Base-by-base conservation (phyloP, 257 asterid species). In the Solanum raphanifolium region DNA sequence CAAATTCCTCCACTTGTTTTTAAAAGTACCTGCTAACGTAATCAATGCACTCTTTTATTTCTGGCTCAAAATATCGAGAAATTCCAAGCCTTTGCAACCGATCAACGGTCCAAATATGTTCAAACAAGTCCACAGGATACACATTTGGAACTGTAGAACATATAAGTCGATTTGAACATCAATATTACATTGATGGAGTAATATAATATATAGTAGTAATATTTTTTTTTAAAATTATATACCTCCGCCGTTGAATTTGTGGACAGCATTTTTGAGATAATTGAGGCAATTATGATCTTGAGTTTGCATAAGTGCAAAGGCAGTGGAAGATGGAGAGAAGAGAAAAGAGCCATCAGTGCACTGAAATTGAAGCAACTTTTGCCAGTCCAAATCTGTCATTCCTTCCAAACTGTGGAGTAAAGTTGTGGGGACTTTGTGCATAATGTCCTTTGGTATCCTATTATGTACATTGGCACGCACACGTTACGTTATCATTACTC, bases 101-200 rank as follows among this genome's bases (percentile, higher is more conserved):
- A 86, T 97, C 99, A 5, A 94, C 93, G 15, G 89, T 95, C 99
- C 99, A 97, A 1, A 97, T 89, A 86, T 91, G 98, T 89, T 96
- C 99, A 89, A 95, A 97, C 90, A 97, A 85, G 92, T 97, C 99
- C 92, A 97, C 99, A 0, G 99, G 99, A 29, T 95, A 97, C 32
- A 95, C 98, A 87, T 92, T 95, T 0, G 99, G 99, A 84, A 93
- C 99, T 97, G 88, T 39, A 52, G 27, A 36, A 27, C 31, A 25
- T 27, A 27, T 27, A 11, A 66, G 35, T 25, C 35, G 7, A 29
- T 66, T 25, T 66, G 35, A 52, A 52, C 21, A 16, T 48, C 21
- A 48, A 48, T 48, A 48, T 15, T 62, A 25, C 4, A 83, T 0
- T 83, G 6, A 55, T 83, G 13, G 29, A 9, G 27, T 83, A 58